These are phyloP conservation scores for Coemansia sp. DNA, from an alignment of 192 early-diverging fungal species.

Conservation along the genomic window DNA sequence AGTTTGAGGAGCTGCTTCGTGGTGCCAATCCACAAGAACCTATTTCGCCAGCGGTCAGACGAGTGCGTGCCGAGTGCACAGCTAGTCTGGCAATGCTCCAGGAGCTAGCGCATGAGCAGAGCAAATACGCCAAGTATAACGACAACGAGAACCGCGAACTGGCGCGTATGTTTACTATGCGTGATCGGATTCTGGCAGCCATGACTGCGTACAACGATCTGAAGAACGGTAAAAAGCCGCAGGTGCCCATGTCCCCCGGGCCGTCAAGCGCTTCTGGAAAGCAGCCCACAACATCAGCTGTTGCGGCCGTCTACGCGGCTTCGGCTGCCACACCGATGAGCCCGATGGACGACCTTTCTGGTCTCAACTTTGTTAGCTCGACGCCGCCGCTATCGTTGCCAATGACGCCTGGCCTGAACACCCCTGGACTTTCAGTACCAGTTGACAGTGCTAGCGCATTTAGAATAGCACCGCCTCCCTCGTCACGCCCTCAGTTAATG, in stretches of 20 bases:
- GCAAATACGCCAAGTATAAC: conserved; percentile 55
- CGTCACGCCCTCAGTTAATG: conserved; percentile 26
- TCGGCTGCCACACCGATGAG: conserved; percentile 1
- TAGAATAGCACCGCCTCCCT: conserved; percentile 2
- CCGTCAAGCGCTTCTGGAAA: conserved; percentile 2
- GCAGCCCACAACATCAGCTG: conserved; percentile 37
- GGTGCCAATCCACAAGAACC: not conserved
- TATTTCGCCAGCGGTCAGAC: conserved; percentile 4
- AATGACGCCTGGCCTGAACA: conserved; percentile 20
- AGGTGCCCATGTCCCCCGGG: conserved; percentile 6
- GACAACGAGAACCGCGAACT: conserved; percentile 59
- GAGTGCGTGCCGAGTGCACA: conserved; percentile 6
- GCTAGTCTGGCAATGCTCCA: conserved; percentile 44
- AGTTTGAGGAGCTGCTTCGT: conserved; percentile 5
- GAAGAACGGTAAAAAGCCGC: conserved; percentile 28
- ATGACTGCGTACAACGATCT: conserved; percentile 32
- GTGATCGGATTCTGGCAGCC: conserved; percentile 20
- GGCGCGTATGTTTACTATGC: conserved; percentile 10
- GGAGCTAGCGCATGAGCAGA: conserved; percentile 45
- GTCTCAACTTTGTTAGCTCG: conserved; percentile 30
- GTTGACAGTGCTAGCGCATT: conserved; percentile 4
- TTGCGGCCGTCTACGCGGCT: not conserved
- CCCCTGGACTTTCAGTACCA: conserved; percentile 20
- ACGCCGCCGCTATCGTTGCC: conserved; percentile 8
- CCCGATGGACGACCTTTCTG: conserved; percentile 36